Conservation (phyloP, 805 yeast genomes). For the Priceomyces haplophilus region DNA sequence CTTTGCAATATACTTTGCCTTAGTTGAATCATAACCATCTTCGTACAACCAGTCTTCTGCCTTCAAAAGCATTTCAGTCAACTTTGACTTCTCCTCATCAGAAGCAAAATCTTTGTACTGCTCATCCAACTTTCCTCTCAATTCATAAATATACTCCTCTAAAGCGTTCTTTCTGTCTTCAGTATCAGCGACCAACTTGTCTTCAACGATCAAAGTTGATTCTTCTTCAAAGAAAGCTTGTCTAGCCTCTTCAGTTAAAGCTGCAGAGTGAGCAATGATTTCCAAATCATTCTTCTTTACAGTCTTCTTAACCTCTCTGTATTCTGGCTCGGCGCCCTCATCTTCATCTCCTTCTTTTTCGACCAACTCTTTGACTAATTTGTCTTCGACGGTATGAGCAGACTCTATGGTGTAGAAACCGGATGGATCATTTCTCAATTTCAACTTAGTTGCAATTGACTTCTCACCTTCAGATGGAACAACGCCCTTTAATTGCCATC, state of each 20-base stretch:
- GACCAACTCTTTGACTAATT: conserved; percentile 81
- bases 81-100: conserved; percentile 82
- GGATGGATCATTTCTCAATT: conserved; percentile 95
- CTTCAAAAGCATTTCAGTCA: conserved; percentile 67
- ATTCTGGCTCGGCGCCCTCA: conserved; percentile 77
- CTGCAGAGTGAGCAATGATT: conserved; percentile 58
- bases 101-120: conserved; percentile 84
- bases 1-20: conserved; percentile 96
- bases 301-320: conserved; percentile 85
- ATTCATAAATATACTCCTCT: conserved; percentile 97
- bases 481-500: conserved; percentile 87
- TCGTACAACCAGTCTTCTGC: conserved; percentile 99
- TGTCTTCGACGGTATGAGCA: conserved; percentile 93
- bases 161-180: conserved; percentile 98
- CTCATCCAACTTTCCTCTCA: conserved; percentile 95
- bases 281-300: conserved; percentile 83
- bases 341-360: conserved; percentile 52
- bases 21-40: conserved; percentile 93
- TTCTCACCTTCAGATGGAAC: conserved; percentile 72
- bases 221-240: conserved; percentile 75
- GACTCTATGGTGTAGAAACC: conserved; percentile 92
- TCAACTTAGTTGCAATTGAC: conserved; percentile 80
- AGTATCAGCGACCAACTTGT: conserved; percentile 96
- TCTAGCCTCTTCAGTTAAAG: conserved; percentile 55
- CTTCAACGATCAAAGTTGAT: conserved; percentile 79